Evolutionary conservation across 305 asterid genomes (phyloP).

Genomic region (Fraxinus albicans): DNA sequence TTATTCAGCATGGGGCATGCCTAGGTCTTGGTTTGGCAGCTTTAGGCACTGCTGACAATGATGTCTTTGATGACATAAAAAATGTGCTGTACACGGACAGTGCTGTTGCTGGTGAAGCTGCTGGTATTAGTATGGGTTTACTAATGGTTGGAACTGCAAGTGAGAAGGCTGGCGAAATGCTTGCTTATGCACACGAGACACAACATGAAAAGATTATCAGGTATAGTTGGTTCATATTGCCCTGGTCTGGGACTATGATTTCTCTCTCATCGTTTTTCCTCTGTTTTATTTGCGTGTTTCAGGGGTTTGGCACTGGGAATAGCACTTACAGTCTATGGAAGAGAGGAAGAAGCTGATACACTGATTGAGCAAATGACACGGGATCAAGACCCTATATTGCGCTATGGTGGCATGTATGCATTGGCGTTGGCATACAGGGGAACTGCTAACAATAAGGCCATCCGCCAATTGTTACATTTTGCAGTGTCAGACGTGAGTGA

Average conservation of each 20-base stretch:
- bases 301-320: slow-evolving; percentile 96
- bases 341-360: slow-evolving; percentile 92
- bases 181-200: slow-evolving; percentile 97
- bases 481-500: slow-evolving; percentile 98
- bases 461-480: slow-evolving; percentile 89
- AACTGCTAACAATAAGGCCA: slow-evolving; percentile 91
- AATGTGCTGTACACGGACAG: slow-evolving; percentile 90
- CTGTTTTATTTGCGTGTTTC: background rate
- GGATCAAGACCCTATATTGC: slow-evolving; percentile 93
- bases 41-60: slow-evolving; percentile 94
- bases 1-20: slow-evolving; percentile 99
- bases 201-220: slow-evolving; percentile 98
- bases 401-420: slow-evolving; percentile 98
- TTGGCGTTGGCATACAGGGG: slow-evolving; percentile 96
- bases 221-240: slow-evolving; percentile 37
- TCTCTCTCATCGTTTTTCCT: background rate
- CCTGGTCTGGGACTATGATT: slow-evolving; percentile 4
- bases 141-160: slow-evolving; percentile 99
- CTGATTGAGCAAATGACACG: slow-evolving; percentile 93
- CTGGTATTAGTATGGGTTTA: slow-evolving; percentile 97
- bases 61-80: slow-evolving; percentile 85
- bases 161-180: slow-evolving; percentile 96
- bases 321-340: slow-evolving; percentile 89
- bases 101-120: slow-evolving; percentile 99
- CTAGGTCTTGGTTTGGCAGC: slow-evolving; percentile 99